Evolutionary conservation across 768 basidiomycete genomes (phyloP).

Genomic region (Tricholomella constricta): DNA sequence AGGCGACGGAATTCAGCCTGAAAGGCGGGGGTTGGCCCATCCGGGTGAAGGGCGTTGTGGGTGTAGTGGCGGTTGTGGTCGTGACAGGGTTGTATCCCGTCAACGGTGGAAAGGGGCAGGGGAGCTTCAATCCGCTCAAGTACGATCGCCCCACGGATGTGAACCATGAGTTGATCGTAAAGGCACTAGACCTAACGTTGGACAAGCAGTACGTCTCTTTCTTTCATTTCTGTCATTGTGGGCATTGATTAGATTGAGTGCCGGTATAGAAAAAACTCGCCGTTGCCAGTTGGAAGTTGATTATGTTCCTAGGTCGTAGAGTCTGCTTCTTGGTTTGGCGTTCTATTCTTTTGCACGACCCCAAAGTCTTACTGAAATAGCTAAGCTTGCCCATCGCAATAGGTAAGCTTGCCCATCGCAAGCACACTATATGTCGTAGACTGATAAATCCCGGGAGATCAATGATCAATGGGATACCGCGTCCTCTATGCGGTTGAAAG

Average conservation of each 20-base stretch:
- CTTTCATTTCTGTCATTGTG: not conserved
- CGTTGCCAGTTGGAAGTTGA: slow-evolving; percentile 3
- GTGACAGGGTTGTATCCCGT: slow-evolving; percentile 10
- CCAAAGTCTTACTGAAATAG: too few species aligned
- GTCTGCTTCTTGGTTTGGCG: too few species aligned
- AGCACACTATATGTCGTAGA: too few species aligned
- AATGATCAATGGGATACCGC: too few species aligned
- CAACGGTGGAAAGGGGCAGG: not conserved
- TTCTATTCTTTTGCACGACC: too few species aligned
- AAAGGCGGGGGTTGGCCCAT: slow-evolving; percentile 15
- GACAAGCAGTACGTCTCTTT: slow-evolving; percentile 13
- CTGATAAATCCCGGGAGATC: too few species aligned
- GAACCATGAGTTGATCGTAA: slow-evolving; percentile 16
- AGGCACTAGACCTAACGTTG: slow-evolving; percentile 8
- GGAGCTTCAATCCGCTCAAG: slow-evolving; percentile 14
- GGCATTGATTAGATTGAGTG: not conserved
- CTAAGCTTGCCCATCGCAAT: too few species aligned
- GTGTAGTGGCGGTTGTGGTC: slow-evolving; percentile 5
- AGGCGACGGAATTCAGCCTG: slow-evolving; percentile 9
- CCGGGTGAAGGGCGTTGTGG: slow-evolving; percentile 10
- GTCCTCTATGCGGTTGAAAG: too few species aligned
- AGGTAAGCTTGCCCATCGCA: too few species aligned
- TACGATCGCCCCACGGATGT: slow-evolving; percentile 12
- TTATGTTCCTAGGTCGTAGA: not conserved
- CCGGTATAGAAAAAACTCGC: slow-evolving; percentile 1